Base-by-base conservation (phyloP, 2,329 filamentous ascomycete genomes). In the Didymella pinodella region DNA sequence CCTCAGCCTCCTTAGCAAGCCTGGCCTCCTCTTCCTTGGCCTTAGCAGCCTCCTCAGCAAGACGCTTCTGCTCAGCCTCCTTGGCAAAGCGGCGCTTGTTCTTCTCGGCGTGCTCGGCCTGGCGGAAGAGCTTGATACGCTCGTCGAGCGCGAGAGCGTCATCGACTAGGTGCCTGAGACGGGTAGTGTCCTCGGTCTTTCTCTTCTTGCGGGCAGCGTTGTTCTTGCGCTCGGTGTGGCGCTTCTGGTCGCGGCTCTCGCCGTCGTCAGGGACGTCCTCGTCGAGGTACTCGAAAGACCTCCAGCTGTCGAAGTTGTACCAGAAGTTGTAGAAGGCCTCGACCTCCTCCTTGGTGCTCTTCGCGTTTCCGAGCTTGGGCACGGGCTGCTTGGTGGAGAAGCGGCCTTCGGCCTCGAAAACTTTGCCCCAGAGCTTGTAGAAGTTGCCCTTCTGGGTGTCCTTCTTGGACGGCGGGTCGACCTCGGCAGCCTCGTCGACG, bases 271-370 rank as follows among this genome's bases (percentile, higher is more conserved):
- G 95, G 29, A 99, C 94, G 76, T 99, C 95, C 84, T 99, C 95
- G 75, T 99, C 95, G 59, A 96, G 90, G 81, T 99, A 99, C 82
- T 99, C 95, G 74, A 99, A 99, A 2, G 91, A 89, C 62, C 95
- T 86, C 95, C 95, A 99, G 79, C 90, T 95, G 85, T 99, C 95
- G 73, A 99, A 96, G 85, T 94, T 96, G 85, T 98, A 99, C 90
- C 91, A 99, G 85, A 98, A 99, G 86, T 99, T 97, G 87, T 99
- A 99, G 80, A 99, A 99, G 53, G 84, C 83, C 76, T 98, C 93
- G 46, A 99, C 95, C 8, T 97, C 89, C 75, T 96, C 91, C 80
- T 93, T 91, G 71, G 87, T 87, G 74, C 91, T 89, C 67, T 96
- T 90, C 65, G 92, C 91, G 74, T 92, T 86, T 63, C 95, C 95